Conservation (phyloP, 2,329 filamentous ascomycete genomes). For the Thielaviopsis cerberus region DNA sequence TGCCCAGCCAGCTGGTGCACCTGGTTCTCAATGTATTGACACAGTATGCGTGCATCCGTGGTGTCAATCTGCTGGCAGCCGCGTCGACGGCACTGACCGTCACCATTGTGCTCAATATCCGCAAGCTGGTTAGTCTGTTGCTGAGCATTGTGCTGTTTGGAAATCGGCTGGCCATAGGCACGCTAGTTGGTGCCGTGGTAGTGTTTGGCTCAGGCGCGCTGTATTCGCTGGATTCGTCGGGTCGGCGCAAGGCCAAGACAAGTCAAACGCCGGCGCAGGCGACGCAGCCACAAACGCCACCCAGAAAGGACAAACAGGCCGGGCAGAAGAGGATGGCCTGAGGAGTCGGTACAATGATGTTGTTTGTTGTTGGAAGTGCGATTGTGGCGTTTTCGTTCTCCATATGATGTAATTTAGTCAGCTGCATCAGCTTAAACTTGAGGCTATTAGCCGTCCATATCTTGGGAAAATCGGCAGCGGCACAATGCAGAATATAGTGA, state of each 20-base stretch:
- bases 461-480: neutral
- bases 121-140: slow-evolving; percentile 79
- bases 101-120: slow-evolving; percentile 86
- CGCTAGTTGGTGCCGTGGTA: slow-evolving; percentile 60
- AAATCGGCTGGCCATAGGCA: slow-evolving; percentile 58
- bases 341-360: neutral
- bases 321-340: slow-evolving; percentile 9
- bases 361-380: neutral
- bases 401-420: neutral
- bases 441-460: neutral
- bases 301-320: slow-evolving; percentile 1
- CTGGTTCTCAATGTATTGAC: slow-evolving; percentile 65
- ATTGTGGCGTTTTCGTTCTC: neutral
- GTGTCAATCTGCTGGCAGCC: slow-evolving; percentile 83
- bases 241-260: neutral
- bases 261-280: neutral
- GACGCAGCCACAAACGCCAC: neutral
- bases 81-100: slow-evolving; percentile 83
- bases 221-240: slow-evolving; percentile 56
- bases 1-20: slow-evolving; percentile 55
- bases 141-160: slow-evolving; percentile 90
- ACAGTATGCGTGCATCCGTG: slow-evolving; percentile 86
- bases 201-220: slow-evolving; percentile 84
- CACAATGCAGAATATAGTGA: neutral
- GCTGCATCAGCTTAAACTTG: neutral